Base-by-base conservation (phyloP, 169 alveolate genomes). In the Plasmodium yoelii region DNA sequence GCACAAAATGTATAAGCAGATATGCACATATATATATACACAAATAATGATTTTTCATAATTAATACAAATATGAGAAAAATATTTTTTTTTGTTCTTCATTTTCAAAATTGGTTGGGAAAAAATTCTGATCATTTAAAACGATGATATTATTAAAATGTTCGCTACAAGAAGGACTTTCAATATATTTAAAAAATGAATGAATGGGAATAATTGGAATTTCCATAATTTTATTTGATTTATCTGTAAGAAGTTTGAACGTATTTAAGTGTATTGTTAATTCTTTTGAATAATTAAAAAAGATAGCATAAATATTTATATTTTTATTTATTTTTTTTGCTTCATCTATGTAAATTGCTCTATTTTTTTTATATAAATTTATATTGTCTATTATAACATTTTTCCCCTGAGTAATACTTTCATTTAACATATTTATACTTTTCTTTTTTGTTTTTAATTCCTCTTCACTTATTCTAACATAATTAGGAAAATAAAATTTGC, bases 271-370 rank as follows among this genome's bases (percentile, higher is more conserved):
- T 9, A 77, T 28, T 7, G 65, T 55, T 22, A 77, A 51, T 7
- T 77, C 88, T 77, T 77, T 77, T 53, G 88, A 64, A 55, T 77
- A 77, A 1, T 77, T 51, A 64, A 77, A 77, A 68, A 57, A 77
- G 9, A 77, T 77, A 68, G 69, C 77, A 18, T 59, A 15, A 26
- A 77, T 57, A 15, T 61, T 53, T 51, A 77, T 39, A 56, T 77
- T 77, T 9, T 53, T 12, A 24, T 77, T 77, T 49, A 77, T 77
- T 64, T 77, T 47, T 63, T 77, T 77, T 2, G 88, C 88, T 46
- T 63, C 70, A 18, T 51, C 10, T 39, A 77, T 77, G 9, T 77
- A 77, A 6, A 64, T 63, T 63, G 28, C 28, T 56, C 88, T 77
- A 44, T 77, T 64, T 26, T 77, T 77, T 63, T 28, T 44, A 56